Percentiles rank a stretch among this genome's conserved stretches.
These are phyloP conservation scores for Tuber borchii DNA, from an alignment of 495 filamentous ascomycete genomes.

Conservation along the genomic window DNA sequence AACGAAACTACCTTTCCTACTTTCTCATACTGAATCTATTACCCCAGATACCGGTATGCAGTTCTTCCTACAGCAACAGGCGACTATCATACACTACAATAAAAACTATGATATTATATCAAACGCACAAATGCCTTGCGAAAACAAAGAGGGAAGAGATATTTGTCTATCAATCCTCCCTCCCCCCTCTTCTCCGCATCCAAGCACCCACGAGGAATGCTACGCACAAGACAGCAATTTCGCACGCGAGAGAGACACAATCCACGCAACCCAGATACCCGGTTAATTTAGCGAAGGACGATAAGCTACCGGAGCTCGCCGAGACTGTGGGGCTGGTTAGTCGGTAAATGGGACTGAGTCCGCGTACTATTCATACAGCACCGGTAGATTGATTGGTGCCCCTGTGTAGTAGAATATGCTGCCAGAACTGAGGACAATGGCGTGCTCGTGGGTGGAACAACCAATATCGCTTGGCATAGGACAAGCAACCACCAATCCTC, in stretches of 20 bases:
- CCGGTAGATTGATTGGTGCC: background rate
- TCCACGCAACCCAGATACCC: background rate
- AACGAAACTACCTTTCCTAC: too few relatives aligned
- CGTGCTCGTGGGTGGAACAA: background rate
- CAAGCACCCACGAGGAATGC: background rate
- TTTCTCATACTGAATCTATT: too few relatives aligned
- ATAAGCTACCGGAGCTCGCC: background rate
- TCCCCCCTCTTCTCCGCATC: background rate
- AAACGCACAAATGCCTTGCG: background rate
- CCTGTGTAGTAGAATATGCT: background rate
- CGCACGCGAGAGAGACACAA: background rate
- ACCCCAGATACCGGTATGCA: background rate
- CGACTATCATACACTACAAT: background rate
- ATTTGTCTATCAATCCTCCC: background rate
- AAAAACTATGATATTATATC: background rate
- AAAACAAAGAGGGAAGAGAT: background rate
- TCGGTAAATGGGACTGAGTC: background rate
- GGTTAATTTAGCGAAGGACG: background rate
- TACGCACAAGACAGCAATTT: background rate
- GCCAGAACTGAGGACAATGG: background rate
- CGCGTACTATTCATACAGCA: background rate
- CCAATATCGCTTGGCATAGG: background rate
- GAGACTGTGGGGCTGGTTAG: background rate
- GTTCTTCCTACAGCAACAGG: background rate
- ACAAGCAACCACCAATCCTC: background rate